These are phyloP conservation scores for Hansenula lynferdii DNA, from an alignment of 1,139 yeast genomes.

Conservation along the genomic window DNA sequence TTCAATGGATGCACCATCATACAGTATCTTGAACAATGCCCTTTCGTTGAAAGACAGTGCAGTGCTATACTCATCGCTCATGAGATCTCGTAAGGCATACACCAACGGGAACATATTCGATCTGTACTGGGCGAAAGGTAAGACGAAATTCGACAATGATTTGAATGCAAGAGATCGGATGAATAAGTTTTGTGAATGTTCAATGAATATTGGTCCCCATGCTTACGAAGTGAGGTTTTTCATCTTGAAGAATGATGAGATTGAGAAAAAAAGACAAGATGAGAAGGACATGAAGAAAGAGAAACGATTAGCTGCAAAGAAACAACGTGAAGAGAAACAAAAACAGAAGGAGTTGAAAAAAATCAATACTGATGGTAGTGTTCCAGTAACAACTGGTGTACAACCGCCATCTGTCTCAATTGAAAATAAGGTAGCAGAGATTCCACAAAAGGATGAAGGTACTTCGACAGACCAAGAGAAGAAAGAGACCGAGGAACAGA, in stretches of 20 bases:
- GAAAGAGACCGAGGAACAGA: conserved; percentile 3
- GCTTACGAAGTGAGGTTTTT: conserved; percentile 70
- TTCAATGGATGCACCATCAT: conserved; percentile 57
- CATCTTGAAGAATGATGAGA: conserved; percentile 70
- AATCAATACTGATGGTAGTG: too few species aligned
- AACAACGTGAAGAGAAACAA: conserved; percentile 30
- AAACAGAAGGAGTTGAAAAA: conserved; percentile 25
- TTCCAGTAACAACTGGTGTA: too few species aligned
- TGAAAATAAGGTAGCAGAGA: too few species aligned
- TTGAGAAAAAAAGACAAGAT: conserved; percentile 32
- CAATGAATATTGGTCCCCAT: conserved; percentile 78
- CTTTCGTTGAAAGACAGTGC: conserved; percentile 71
- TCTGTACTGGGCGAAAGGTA: conserved; percentile 74
- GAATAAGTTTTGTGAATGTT: conserved; percentile 82
- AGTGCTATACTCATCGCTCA: conserved; percentile 63
- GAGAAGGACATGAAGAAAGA: conserved; percentile 31
- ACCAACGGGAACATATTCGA: conserved; percentile 69
- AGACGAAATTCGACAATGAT: conserved; percentile 38
- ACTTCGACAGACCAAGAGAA: too few species aligned
- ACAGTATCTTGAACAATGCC: conserved; percentile 56
- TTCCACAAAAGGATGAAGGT: too few species aligned
- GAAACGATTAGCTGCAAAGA: conserved; percentile 31
- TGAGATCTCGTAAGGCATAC: conserved; percentile 74
- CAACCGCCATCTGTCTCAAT: too few species aligned
- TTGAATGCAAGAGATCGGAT: conserved; percentile 61